Conservation (phyloP, 2,329 filamentous ascomycete species). For the Cordyceps pruinosa region DNA sequence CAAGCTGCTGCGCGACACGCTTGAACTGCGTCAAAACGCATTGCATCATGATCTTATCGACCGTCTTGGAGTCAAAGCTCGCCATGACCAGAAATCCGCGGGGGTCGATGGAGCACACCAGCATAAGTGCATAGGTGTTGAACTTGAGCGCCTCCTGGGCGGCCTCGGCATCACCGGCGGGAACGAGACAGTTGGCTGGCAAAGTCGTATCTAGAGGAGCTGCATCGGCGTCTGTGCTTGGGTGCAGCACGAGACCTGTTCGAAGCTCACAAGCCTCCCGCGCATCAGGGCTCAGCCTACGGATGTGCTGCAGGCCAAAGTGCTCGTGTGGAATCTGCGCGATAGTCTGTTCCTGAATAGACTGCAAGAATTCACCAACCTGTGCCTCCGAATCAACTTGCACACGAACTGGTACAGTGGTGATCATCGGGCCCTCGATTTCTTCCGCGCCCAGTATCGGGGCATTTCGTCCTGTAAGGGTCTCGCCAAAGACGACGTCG, state of each 20-base stretch:
- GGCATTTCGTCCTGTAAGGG: slow-evolving; percentile 49
- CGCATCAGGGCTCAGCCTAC: slow-evolving; percentile 47
- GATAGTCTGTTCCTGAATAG: slow-evolving; percentile 49
- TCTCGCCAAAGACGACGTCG: slow-evolving; percentile 54
- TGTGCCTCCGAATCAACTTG: slow-evolving; percentile 34
- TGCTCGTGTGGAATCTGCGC: slow-evolving; percentile 59
- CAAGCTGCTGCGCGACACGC: slow-evolving; percentile 43
- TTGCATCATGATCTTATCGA: slow-evolving; percentile 45
- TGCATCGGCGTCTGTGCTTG: slow-evolving; percentile 29
- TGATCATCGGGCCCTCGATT: slow-evolving; percentile 55
- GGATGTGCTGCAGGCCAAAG: slow-evolving; percentile 53
- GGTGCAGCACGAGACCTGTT: slow-evolving; percentile 49
- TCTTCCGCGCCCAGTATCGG: slow-evolving; percentile 41
- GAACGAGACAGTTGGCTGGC: slow-evolving; percentile 46
- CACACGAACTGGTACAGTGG: slow-evolving; percentile 51
- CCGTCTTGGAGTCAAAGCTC: slow-evolving; percentile 57
- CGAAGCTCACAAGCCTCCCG: slow-evolving; percentile 49
- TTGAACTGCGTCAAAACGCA: slow-evolving; percentile 46
- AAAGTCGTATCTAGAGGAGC: slow-evolving; percentile 22
- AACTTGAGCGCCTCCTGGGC: slow-evolving; percentile 54
- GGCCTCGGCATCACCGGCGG: slow-evolving; percentile 48
- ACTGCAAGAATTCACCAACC: slow-evolving; percentile 45
- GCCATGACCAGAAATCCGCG: slow-evolving; percentile 53
- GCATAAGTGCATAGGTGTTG: slow-evolving; percentile 56
- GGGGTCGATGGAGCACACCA: slow-evolving; percentile 55